A percentile compares a stretch with the other conserved stretches of the same genome.
Evolutionary conservation across 768 basidiomycete species (phyloP).

Genomic region (Suillus luteus): DNA sequence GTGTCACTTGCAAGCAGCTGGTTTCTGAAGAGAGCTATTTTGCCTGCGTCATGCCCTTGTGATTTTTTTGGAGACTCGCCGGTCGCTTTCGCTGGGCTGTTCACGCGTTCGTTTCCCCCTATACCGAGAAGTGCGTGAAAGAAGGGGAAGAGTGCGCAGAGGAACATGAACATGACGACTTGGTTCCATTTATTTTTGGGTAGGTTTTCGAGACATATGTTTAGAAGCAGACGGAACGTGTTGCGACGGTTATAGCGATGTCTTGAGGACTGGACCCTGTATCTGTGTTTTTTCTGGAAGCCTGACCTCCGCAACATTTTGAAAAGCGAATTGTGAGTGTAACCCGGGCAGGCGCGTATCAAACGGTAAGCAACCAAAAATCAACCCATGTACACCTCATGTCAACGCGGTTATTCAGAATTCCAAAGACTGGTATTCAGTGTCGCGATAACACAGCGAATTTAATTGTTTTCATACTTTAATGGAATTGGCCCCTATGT

Average conservation of each 20-base stretch:
- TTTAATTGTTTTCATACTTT: no score
- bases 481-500: no score
- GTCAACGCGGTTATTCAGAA: background rate
- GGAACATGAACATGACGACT: conserved; percentile 26
- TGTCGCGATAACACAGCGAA: background rate
- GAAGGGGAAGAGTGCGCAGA: conserved; percentile 27
- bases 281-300: background rate
- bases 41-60: background rate
- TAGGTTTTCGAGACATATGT: conserved; percentile 7
- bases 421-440: background rate
- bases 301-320: background rate
- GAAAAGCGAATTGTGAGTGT: background rate
- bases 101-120: conserved; percentile 9
- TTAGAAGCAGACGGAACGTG: background rate
- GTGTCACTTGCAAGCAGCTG: conserved; percentile 5
- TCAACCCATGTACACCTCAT: background rate
- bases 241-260: background rate
- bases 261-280: background rate
- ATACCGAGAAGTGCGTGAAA: conserved; percentile 30
- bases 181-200: conserved; percentile 25
- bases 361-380: background rate
- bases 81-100: conserved; percentile 4
- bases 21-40: conserved; percentile 2
- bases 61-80: conserved; percentile 7
- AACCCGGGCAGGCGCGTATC: background rate